Base-by-base conservation (phyloP, 2,329 filamentous ascomycete genomes). In the Canariomyces notabilis region DNA sequence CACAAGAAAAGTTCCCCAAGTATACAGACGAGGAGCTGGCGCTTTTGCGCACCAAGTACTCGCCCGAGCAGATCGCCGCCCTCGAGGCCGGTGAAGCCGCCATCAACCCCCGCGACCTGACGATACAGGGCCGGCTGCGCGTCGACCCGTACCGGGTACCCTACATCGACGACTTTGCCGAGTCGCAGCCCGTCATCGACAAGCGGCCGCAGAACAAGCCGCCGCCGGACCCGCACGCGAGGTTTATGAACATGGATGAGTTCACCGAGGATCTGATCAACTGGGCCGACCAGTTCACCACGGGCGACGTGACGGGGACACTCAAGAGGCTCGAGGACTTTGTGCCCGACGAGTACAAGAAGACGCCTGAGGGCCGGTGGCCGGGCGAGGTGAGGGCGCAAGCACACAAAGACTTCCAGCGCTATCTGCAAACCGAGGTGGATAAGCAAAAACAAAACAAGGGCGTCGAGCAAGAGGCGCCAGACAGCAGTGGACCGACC, bases 91-190 rank as follows among this genome's bases (percentile, higher is more conserved):
- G 85, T 58, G 90, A 96, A 68, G 71, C 77, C 51, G 80, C 85
- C 55, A 82, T 96, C 63, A 76, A 85, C 61, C 71, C 83, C 8
- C 73, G 81, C 55, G 88, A 97, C 66, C 64, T 96, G 62, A 74
- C 83, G 34, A 73, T 80, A 26, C 85, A 93, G 68, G 87, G 83
- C 54, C 75, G 80, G 35, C 66, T 87, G 57, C 82, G 89, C 51
- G 75, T 72, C 44, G 89, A 95, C 63, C 76, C 82, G 7, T 86
- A 87, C 73, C 73, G 74, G 43, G 71, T 90, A 40, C 73, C 79
- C 51, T 93, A 95, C 65, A 69, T 91, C 45, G 89, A 96, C 64
- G 88, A 95, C 65, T 85, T 95, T 60, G 80, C 85, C 49, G 77
- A 77, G 47, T 76, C 91, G 53, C 80, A 88, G 60, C 87, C 89